phyloP scores from a whole-genome alignment of 2,329 filamentous ascomycete genomes.

The Fusarium poae region DNA sequence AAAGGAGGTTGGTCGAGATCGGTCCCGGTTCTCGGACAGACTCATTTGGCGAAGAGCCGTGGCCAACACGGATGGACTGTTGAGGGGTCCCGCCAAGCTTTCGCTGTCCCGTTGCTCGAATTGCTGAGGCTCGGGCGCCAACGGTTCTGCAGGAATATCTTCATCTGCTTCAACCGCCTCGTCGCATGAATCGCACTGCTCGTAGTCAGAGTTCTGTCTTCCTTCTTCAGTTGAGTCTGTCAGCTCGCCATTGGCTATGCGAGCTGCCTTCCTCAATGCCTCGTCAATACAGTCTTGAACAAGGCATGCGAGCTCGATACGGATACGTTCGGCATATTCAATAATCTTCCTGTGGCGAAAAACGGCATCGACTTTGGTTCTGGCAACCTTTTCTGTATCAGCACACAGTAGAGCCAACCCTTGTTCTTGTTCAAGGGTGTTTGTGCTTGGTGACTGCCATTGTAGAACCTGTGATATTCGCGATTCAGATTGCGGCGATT shows the following conservation, averaged over 20 bases:
- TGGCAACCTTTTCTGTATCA: slow-evolving; percentile 87
- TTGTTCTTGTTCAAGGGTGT: slow-evolving; percentile 92
- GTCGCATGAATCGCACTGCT: slow-evolving; percentile 49
- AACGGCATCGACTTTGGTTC: slow-evolving; percentile 91
- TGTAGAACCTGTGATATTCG: slow-evolving; percentile 93
- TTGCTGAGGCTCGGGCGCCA: slow-evolving; percentile 31
- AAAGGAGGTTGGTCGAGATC: slow-evolving; percentile 65
- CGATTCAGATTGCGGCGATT: slow-evolving; percentile 96
- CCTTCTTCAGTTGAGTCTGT: slow-evolving; percentile 80
- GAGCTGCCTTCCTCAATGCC: slow-evolving; percentile 88
- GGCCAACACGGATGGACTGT: slow-evolving; percentile 66
- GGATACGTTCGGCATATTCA: slow-evolving; percentile 95
- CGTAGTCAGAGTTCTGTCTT: slow-evolving; percentile 54
- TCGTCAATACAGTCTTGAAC: slow-evolving; percentile 97
- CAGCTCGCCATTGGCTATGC: slow-evolving; percentile 85
- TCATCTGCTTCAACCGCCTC: slow-evolving; percentile 53
- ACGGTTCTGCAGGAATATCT: slow-evolving; percentile 28
- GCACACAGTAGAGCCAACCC: slow-evolving; percentile 88
- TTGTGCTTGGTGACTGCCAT: slow-evolving; percentile 95
- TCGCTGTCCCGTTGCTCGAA: slow-evolving; percentile 31
- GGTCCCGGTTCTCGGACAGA: slow-evolving; percentile 47
- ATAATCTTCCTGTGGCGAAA: slow-evolving; percentile 92
- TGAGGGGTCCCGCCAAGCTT: slow-evolving; percentile 44
- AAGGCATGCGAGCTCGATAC: slow-evolving; percentile 90
- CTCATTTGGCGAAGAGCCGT: slow-evolving; percentile 63